phyloP scores from a whole-genome alignment of 345 rosid genomes.

The Populus simonii region DNA sequence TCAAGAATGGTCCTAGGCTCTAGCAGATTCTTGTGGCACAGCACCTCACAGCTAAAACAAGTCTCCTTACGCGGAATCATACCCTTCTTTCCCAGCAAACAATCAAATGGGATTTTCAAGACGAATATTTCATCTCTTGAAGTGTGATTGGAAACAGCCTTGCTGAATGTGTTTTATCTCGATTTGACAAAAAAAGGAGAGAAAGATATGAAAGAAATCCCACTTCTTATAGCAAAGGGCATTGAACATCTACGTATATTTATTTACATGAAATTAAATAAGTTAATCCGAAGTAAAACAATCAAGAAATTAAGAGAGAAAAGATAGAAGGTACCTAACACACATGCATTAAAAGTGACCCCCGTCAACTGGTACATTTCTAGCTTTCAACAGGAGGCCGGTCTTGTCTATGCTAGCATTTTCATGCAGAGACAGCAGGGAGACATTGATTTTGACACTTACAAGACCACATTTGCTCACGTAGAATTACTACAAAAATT shows the following conservation, averaged over 20 bases:
- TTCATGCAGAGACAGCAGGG: conserved; percentile 33
- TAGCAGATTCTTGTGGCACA: neutral
- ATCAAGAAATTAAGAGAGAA: neutral
- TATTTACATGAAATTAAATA: neutral
- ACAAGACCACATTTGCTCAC: conserved; percentile 24
- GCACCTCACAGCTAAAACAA: neutral
- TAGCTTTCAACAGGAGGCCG: neutral
- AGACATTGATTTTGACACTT: conserved; percentile 46
- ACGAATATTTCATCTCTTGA: no score
- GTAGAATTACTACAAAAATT: conserved; percentile 38
- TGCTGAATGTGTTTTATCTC: no score
- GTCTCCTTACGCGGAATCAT: neutral
- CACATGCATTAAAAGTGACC: neutral
- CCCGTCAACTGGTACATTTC: neutral
- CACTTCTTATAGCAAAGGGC: neutral
- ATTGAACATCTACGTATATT: neutral
- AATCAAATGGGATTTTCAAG: no score
- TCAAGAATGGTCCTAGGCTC: no score
- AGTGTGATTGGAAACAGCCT: no score
- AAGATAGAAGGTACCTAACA: neutral
- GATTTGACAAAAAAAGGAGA: no score
- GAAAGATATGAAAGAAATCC: neutral
- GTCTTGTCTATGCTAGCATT: conserved; percentile 16
- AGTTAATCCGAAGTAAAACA: neutral
- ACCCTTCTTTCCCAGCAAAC: neutral